These are phyloP conservation scores for Pythium plurisporium DNA, from an alignment of 352 stramenopile species.

Conservation along the genomic window DNA sequence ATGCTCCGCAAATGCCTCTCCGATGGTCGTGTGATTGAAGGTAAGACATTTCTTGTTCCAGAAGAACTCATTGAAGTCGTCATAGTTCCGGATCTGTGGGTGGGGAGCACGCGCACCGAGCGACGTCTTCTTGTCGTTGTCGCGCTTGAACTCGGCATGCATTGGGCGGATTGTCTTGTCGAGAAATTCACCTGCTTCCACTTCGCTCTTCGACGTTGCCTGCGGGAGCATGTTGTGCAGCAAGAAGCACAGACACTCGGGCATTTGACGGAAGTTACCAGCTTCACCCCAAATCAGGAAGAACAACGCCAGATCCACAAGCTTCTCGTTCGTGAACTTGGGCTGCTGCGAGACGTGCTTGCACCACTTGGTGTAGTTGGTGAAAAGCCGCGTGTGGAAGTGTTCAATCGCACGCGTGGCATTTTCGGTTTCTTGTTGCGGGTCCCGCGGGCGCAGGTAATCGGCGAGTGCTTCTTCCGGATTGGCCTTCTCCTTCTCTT, in stretches of 20 bases:
- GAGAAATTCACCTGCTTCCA: constrained; percentile 68
- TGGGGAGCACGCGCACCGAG: constrained; percentile 70
- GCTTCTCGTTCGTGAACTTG: constrained; percentile 66
- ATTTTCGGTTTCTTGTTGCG: constrained; percentile 65
- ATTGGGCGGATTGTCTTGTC: constrained; percentile 76
- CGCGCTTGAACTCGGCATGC: constrained; percentile 77
- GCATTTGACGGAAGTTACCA: constrained; percentile 79
- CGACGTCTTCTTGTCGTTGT: constrained; percentile 87
- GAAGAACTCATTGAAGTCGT: constrained; percentile 90
- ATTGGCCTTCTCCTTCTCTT: constrained; percentile 23
- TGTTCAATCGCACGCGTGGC: constrained; percentile 72
- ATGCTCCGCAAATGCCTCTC: constrained; percentile 60
- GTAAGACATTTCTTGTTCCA: constrained; percentile 86
- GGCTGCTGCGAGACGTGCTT: constrained; percentile 83
- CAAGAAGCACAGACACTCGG: constrained; percentile 77
- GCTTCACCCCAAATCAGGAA: constrained; percentile 86
- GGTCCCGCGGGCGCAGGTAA: constrained; percentile 35
- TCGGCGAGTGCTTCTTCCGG: constrained; percentile 24
- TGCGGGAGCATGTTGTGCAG: constrained; percentile 73
- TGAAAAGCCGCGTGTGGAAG: constrained; percentile 72
- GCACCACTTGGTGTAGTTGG: constrained; percentile 88
- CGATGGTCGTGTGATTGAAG: constrained; percentile 61
- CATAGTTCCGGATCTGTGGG: constrained; percentile 80
- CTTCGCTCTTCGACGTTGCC: constrained; percentile 50
- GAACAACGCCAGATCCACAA: constrained; percentile 78